Evolutionary conservation across 208 protist genomes (phyloP).

Genomic region (Trichomonas gallinae): DNA sequence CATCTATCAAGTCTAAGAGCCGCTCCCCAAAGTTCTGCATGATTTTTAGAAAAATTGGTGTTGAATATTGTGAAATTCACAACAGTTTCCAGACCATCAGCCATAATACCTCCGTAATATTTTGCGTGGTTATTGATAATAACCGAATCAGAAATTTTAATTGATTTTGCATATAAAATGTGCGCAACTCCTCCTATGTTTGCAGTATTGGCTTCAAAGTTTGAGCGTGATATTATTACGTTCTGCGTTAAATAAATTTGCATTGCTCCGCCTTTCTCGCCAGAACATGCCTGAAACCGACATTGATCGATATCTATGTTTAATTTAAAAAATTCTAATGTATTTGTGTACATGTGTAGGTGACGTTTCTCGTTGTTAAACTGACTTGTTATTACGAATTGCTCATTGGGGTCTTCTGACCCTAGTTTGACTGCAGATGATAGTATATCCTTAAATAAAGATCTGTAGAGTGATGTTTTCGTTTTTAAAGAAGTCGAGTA

Average conservation of each 20-base stretch:
- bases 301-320: neutral
- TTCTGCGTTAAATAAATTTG: neutral
- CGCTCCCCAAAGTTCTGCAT: neutral
- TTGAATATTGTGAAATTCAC: neutral
- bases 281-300: neutral
- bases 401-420: neutral
- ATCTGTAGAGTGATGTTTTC: neutral
- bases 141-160: neutral
- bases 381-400: neutral
- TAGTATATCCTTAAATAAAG: neutral
- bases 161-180: neutral
- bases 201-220: neutral
- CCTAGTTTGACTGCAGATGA: neutral
- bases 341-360: neutral
- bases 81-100: neutral
- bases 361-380: neutral
- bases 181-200: neutral
- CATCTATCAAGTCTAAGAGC: neutral
- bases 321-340: neutral
- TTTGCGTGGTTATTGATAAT: neutral
- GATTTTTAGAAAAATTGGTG: neutral
- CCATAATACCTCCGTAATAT: neutral
- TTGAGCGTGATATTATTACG: neutral
- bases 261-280: neutral
- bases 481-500: neutral